Evolutionary conservation across 148 eudicot species (phyloP).

Genomic region (Vaccinium myrtillus): DNA sequence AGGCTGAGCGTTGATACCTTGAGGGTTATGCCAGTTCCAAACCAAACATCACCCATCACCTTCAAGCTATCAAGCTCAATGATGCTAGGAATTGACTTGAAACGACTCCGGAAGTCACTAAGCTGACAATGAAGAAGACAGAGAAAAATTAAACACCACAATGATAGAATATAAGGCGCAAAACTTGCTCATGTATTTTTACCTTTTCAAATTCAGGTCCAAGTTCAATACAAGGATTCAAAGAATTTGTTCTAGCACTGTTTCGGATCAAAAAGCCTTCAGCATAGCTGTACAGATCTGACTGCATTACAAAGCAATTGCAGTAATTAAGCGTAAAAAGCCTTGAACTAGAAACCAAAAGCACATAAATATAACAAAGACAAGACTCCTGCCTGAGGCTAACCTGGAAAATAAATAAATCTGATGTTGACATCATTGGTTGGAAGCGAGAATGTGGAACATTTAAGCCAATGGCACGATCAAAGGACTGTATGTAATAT

Average conservation of each 20-base stretch:
- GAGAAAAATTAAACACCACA: not conserved
- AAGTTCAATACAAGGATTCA: slow-evolving; percentile 40
- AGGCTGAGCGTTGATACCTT: slow-evolving; percentile 30
- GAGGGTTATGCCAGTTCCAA: slow-evolving; percentile 44
- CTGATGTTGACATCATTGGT: slow-evolving; percentile 41
- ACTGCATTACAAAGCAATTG: slow-evolving; percentile 37
- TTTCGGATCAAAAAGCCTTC: slow-evolving; percentile 35
- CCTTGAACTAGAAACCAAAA: not conserved
- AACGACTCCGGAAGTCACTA: slow-evolving; percentile 40
- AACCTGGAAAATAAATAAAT: slow-evolving; percentile 51
- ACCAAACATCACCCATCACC: slow-evolving; percentile 64
- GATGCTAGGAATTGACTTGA: slow-evolving; percentile 52
- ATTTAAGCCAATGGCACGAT: slow-evolving; percentile 26
- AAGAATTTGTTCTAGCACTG: slow-evolving; percentile 36
- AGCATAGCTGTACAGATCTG: slow-evolving; percentile 35
- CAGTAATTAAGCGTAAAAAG: not conserved
- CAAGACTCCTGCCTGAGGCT: not conserved
- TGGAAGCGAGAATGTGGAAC: slow-evolving; percentile 41
- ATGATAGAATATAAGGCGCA: not conserved
- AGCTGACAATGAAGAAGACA: slow-evolving; percentile 27
- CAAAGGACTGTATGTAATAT: slow-evolving; percentile 30
- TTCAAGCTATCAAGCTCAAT: slow-evolving; percentile 47
- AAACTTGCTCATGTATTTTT: not conserved
- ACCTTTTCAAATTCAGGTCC: slow-evolving; percentile 54
- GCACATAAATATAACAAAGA: not conserved